These are phyloP conservation scores for Boletus eberwhitei DNA, from an alignment of 768 basidiomycete genomes.

Conservation along the genomic window DNA sequence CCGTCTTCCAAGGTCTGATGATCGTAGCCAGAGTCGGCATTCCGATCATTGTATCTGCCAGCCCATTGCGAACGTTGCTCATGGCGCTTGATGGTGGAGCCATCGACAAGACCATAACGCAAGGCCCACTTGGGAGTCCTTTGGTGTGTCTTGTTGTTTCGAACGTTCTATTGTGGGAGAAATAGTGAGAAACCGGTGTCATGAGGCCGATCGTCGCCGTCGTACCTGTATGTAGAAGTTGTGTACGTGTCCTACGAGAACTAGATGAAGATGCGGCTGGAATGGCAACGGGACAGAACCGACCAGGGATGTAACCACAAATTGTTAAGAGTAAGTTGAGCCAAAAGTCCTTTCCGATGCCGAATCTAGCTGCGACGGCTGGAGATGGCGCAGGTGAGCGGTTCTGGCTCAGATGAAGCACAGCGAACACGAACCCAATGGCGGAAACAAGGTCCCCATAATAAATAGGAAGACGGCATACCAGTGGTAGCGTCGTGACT, in stretches of 20 bases:
- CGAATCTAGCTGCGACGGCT: slow-evolving; percentile 95
- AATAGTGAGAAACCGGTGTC: slow-evolving; percentile 3
- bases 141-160: slow-evolving; percentile 90
- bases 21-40: slow-evolving; percentile 65
- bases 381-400: slow-evolving; percentile 8
- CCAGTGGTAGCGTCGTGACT: slow-evolving; percentile 65
- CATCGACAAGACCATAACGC: slow-evolving; percentile 86
- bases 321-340: slow-evolving; percentile 86
- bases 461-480: slow-evolving; percentile 81
- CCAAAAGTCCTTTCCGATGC: slow-evolving; percentile 89
- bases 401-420: not conserved
- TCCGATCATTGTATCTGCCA: slow-evolving; percentile 77
- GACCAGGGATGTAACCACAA: slow-evolving; percentile 87
- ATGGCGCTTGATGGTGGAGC: slow-evolving; percentile 71
- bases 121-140: slow-evolving; percentile 97
- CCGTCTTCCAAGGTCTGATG: slow-evolving; percentile 77
- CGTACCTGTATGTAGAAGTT: slow-evolving; percentile 89
- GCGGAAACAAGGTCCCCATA: slow-evolving; percentile 86
- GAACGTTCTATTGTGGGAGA: slow-evolving; percentile 62
- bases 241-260: slow-evolving; percentile 70
- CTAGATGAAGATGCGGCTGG: slow-evolving; percentile 2
- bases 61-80: slow-evolving; percentile 87
- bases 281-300: slow-evolving; percentile 9
- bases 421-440: slow-evolving; percentile 59
- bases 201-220: not conserved